phyloP scores from a whole-genome alignment of 352 stramenopile species.

The Discostella stelligera region DNA sequence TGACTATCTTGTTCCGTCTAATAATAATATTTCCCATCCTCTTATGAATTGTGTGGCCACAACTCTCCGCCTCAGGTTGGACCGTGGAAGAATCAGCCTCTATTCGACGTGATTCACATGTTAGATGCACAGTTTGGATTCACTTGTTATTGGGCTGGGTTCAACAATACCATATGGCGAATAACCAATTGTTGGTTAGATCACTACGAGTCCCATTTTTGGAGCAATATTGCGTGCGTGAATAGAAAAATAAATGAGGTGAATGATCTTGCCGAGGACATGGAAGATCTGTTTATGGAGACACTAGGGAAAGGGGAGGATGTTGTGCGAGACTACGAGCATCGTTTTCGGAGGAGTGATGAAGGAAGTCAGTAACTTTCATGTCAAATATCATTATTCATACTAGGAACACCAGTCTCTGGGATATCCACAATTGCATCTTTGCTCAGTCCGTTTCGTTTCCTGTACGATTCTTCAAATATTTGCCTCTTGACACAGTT shows the following conservation, averaged over 20 bases:
- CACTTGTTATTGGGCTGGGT: slow-evolving; percentile 67
- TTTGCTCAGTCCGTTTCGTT: slow-evolving; percentile 34
- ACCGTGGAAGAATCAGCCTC: slow-evolving; percentile 20
- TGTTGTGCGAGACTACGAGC: slow-evolving; percentile 12
- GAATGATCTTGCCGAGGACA: slow-evolving; percentile 27
- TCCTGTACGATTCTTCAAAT: slow-evolving; percentile 50
- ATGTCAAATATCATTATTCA: slow-evolving; percentile 7
- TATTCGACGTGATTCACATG: slow-evolving; percentile 3
- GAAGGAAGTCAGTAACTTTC: no score
- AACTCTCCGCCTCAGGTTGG: slow-evolving; percentile 13
- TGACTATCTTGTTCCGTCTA: not conserved
- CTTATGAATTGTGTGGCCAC: not conserved
- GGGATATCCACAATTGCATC: slow-evolving; percentile 31
- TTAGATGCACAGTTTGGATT: slow-evolving; percentile 36
- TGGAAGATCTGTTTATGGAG: slow-evolving; percentile 57
- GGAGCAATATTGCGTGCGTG: slow-evolving; percentile 65
- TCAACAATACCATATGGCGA: slow-evolving; percentile 48
- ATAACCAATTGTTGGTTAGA: slow-evolving; percentile 60
- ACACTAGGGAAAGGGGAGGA: slow-evolving; percentile 31
- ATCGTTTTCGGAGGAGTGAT: not conserved
- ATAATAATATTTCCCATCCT: not conserved
- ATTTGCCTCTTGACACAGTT: slow-evolving; percentile 59
- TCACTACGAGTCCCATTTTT: slow-evolving; percentile 52
- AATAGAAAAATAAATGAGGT: slow-evolving; percentile 33
- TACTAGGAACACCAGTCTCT: slow-evolving; percentile 33